Base-by-base conservation (phyloP, 2,329 filamentous ascomycete genomes). In the Pseudocercospora vitis region DNA sequence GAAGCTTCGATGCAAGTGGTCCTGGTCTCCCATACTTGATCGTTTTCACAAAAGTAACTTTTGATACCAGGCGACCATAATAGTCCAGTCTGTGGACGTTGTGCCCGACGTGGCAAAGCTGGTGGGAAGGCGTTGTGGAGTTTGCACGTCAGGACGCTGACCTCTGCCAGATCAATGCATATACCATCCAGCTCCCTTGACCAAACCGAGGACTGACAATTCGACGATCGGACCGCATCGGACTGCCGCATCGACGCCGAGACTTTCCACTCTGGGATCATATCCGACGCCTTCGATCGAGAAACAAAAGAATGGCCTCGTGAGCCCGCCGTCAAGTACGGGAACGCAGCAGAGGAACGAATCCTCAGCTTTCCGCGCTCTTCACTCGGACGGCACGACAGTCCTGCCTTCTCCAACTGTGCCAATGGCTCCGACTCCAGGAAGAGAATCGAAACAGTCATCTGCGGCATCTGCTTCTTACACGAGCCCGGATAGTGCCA, bases 151-250 rank as follows among this genome's bases (percentile, higher is more conserved):
- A 12, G 8, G 11, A 11, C 6, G n/a, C 23, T 12, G 18, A 7
- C 9, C 6, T 3, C 7, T 66, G 50, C 54, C 59, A 2, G 65
- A 60, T 16, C 62, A 66, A 56, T 71, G 68, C 33, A 58, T 70
- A 29, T 71, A 71, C 46, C 68, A 71, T 52, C 68, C 68, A 12
- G 68, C 67, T 18, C 68, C 68, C 14, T 56, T 69, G 24, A 68
- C 63, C 6, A 66, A 63, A 44, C 55, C 59, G 33, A 53, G 59
- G 7, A 33, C 52, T 24, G 35, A 39, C 11, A 49, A 54, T 28
- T 50, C 58, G 5, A 49, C 26, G 7, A 32, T 51, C 28, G 55
- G 58, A 26, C 53, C 59, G n/a, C 56, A 56, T 18, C 55, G 58
- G 2, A 57, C 57, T 24, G 49, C 52, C 18, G 35, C 3, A 11